phyloP scores from a whole-genome alignment of 257 asterid species.

The Striga asiatica region DNA sequence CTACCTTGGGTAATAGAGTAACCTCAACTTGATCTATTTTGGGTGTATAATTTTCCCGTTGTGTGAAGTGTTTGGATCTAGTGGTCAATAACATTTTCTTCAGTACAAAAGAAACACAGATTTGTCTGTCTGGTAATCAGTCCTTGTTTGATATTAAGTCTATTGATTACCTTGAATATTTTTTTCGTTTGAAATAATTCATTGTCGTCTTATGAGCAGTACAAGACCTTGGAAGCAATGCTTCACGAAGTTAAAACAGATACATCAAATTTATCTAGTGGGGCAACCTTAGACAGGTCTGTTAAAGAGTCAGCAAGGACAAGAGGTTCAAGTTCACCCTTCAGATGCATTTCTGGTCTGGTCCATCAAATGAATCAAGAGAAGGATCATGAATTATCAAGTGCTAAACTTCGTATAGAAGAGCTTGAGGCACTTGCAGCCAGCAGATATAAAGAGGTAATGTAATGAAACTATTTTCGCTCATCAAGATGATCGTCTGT shows the following conservation, averaged over 20 bases:
- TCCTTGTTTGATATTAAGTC: slow-evolving; percentile 5
- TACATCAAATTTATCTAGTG: slow-evolving; percentile 33
- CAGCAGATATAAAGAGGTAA: slow-evolving; percentile 72
- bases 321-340: slow-evolving; percentile 87
- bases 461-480: slow-evolving; percentile 3
- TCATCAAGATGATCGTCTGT: slow-evolving; percentile 12
- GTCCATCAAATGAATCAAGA: slow-evolving; percentile 87
- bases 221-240: slow-evolving; percentile 75
- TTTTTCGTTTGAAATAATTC: no score
- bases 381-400: slow-evolving; percentile 66
- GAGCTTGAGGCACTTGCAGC: slow-evolving; percentile 64
- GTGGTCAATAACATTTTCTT: slow-evolving; percentile 4
- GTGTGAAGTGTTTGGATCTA: slow-evolving; percentile 9
- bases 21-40: no score
- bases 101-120: neutral
- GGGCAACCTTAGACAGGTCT: slow-evolving; percentile 30
- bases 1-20: neutral
- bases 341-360: slow-evolving; percentile 74
- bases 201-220: slow-evolving; percentile 39
- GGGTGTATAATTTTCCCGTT: neutral
- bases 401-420: slow-evolving; percentile 53
- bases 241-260: slow-evolving; percentile 50
- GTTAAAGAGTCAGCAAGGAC: slow-evolving; percentile 51
- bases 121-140: slow-evolving; percentile 4
- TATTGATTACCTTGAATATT: slow-evolving; percentile 4